Evolutionary conservation across 805 yeast genomes (phyloP).

Genomic region (Yarrowia sp.): DNA sequence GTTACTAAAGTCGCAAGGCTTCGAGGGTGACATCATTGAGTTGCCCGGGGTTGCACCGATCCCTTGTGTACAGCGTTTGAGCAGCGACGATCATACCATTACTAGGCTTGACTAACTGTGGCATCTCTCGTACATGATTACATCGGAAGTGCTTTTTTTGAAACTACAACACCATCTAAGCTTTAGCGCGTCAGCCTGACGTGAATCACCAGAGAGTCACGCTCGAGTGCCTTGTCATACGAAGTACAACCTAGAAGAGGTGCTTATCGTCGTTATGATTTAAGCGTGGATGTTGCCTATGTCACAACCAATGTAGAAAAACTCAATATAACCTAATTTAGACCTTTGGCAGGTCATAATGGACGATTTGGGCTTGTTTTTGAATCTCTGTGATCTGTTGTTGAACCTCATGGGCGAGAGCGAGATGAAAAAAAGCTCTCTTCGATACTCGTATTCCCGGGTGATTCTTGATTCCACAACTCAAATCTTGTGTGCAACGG

Average conservation of each 20-base stretch:
- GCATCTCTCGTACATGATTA: not conserved
- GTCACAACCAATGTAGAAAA: not conserved
- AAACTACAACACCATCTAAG: too few species aligned
- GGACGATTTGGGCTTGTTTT: too few species aligned
- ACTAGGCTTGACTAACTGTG: not conserved
- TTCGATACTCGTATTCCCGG: slow-evolving; percentile 1
- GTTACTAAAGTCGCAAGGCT: not conserved
- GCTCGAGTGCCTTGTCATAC: not conserved
- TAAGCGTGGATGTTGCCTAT: not conserved
- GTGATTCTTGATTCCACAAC: not conserved
- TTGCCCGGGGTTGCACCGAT: not conserved
- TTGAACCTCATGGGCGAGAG: too few species aligned
- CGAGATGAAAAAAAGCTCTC: too few species aligned
- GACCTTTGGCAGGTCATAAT: not conserved
- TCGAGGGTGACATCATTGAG: not conserved
- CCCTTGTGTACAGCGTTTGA: not conserved
- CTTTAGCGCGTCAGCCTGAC: not conserved
- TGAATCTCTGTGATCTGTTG: too few species aligned
- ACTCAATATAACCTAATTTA: not conserved
- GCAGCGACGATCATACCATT: not conserved
- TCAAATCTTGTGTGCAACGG: slow-evolving; percentile 1
- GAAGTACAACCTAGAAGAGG: not conserved
- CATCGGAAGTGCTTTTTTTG: not conserved
- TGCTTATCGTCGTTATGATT: not conserved
- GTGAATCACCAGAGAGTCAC: slow-evolving; percentile 6